phyloP scores from a whole-genome alignment of 169 alveolate species.

The Plasmodium vinckei region DNA sequence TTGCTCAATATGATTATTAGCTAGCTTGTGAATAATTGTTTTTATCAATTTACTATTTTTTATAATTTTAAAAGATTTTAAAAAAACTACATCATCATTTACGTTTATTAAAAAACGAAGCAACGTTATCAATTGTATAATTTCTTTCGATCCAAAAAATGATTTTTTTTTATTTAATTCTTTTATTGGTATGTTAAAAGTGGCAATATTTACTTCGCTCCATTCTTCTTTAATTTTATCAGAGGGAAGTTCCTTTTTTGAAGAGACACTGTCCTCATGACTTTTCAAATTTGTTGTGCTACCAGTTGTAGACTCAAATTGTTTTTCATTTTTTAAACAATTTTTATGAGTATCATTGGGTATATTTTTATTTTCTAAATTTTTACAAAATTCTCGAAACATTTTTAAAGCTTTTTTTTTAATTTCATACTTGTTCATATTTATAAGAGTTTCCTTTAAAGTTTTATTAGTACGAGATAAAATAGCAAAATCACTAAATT shows the following conservation, averaged over 20 bases:
- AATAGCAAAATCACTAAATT: constrained; percentile 85
- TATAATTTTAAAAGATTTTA: constrained; percentile 54
- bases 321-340: neutral
- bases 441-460: constrained; percentile 40
- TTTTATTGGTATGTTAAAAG: constrained; percentile 47
- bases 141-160: constrained; percentile 64
- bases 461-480: constrained; percentile 82
- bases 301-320: neutral
- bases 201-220: neutral
- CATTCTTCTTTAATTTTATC: neutral
- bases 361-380: too few species aligned
- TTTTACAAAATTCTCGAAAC: neutral
- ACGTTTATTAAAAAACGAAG: constrained; percentile 47
- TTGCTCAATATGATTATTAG: neutral
- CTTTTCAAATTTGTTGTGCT: neutral
- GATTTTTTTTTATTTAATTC: constrained; percentile 50
- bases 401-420: constrained; percentile 28
- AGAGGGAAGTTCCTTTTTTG: too few species aligned
- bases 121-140: constrained; percentile 32
- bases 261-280: too few species aligned
- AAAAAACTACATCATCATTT: constrained; percentile 46
- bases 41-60: constrained; percentile 16
- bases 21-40: constrained; percentile 13
- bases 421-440: constrained; percentile 7
- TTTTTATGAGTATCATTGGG: neutral